Conservation (phyloP, 371 early-diverging fungal species). For the Dichotomocladium elegans region DNA sequence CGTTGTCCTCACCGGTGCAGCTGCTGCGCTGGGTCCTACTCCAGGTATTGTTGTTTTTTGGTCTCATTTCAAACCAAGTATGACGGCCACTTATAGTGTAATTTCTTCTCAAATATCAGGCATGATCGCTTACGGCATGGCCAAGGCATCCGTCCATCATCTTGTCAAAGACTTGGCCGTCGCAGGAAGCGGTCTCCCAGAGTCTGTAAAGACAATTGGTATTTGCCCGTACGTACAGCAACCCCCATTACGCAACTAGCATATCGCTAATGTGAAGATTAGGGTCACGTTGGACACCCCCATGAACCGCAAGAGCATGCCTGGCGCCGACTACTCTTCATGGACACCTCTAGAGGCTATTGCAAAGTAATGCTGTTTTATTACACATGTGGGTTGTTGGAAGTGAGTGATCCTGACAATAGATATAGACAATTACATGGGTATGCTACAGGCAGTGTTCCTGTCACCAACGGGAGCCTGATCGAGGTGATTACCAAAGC, state of each 20-base stretch:
- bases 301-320: conserved; percentile 89
- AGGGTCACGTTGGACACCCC: conserved; percentile 90
- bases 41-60: conserved; percentile 32
- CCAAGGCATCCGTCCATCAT: conserved; percentile 94
- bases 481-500: conserved; percentile 49
- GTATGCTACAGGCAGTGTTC: conserved; percentile 41
- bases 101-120: conserved; percentile 26
- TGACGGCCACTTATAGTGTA: neutral
- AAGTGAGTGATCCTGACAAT: too few relatives aligned
- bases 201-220: conserved; percentile 64
- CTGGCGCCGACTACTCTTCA: conserved; percentile 76
- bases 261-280: neutral
- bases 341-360: conserved; percentile 88
- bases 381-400: neutral
- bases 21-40: conserved; percentile 68
- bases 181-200: conserved; percentile 74
- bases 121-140: conserved; percentile 94
- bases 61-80: neutral
- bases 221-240: conserved; percentile 77
- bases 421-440: conserved; percentile 46
- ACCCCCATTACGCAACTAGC: neutral
- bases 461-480: conserved; percentile 52
- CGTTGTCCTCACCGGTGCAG: conserved; percentile 83
- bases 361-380: conserved; percentile 55
- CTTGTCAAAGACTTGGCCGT: conserved; percentile 77